Conservation (phyloP, 2,329 filamentous ascomycete genomes). For the Cyphellophora attinorum region DNA sequence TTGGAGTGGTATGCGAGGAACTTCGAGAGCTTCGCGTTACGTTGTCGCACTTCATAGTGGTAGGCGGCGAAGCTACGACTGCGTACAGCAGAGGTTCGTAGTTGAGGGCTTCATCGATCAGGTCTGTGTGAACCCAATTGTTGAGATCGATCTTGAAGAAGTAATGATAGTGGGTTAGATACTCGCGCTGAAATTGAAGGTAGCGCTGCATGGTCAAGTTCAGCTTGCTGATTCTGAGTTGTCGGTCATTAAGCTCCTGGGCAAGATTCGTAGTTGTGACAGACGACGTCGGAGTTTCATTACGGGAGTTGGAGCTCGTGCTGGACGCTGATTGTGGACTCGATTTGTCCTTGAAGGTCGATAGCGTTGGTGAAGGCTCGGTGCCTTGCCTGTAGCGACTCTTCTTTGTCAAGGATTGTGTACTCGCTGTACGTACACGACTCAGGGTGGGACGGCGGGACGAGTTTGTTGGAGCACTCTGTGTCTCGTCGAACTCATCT, state of each 20-base stretch:
- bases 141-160: slow-evolving; percentile 61
- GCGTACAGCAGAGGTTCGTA: slow-evolving; percentile 80
- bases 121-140: slow-evolving; percentile 62
- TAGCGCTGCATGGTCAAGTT: slow-evolving; percentile 67
- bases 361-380: slow-evolving; percentile 17
- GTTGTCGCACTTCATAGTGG: slow-evolving; percentile 63
- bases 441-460: slow-evolving; percentile 4
- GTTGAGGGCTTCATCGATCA: slow-evolving; percentile 63
- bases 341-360: slow-evolving; percentile 20
- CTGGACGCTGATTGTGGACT: slow-evolving; percentile 42
- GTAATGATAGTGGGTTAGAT: slow-evolving; percentile 76
- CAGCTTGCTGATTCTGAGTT: slow-evolving; percentile 33
- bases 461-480: slow-evolving; percentile 2
- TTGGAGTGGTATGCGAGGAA: slow-evolving; percentile 88
- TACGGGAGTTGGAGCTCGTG: slow-evolving; percentile 27
- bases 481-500: slow-evolving; percentile 13
- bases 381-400: slow-evolving; percentile 20
- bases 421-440: slow-evolving; percentile 11
- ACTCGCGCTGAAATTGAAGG: slow-evolving; percentile 65
- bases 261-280: slow-evolving; percentile 12
- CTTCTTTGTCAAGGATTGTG: slow-evolving; percentile 18
- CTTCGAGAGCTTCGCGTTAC: slow-evolving; percentile 63
- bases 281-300: slow-evolving; percentile 20
- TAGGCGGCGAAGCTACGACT: slow-evolving; percentile 80
- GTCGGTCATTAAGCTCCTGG: slow-evolving; percentile 14